Evolutionary conservation across 139 green algal species (phyloP), one percentile per base, ranked within the genome.

Genomic region (Coccomyxa sp.): DNA sequence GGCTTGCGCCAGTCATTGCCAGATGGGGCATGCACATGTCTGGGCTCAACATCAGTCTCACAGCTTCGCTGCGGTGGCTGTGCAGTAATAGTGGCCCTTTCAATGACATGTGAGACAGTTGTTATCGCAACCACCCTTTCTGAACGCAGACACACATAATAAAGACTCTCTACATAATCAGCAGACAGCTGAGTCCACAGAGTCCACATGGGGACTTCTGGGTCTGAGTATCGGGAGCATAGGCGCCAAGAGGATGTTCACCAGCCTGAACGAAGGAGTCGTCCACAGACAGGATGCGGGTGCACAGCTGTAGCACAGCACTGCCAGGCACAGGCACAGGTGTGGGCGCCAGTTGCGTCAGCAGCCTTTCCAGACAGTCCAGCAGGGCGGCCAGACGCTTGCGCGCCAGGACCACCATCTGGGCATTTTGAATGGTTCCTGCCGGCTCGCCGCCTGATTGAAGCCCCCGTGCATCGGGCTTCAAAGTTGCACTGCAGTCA

Each of bases 201-300:
- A n/a, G n/a, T n/a, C n/a, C n/a, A n/a, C n/a, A n/a, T n/a, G n/a
- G n/a, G 63, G 63, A 25, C 1, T 3, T 51, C 7, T 51, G 38
- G 7, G 3, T 51, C 3, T 51, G 38, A 51, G 38, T 3, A 51
- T 51, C 7, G 38, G 38, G 38, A 7, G 3, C 38, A 51, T 80
- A 58, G n/a, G 76, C n/a, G 15, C 71, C 81, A 17, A 71, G 16
- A 31, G 85, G 27, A 11, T 21, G 63, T 1, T 25, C 21, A 71
- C 63, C 63, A 15, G 18, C 9, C 0, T 7, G 38, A 45, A 18
- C 60, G 32, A 32, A 28, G 38, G 27, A 27, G 68, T 87, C 79
- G 57, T 93, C 90, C 68, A 89, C 67, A 60, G 68, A 80, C 17
- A 91, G 59, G 63, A 93, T 67, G 13, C 90, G 81, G 31, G 82